Percentiles rank a stretch among this genome's conserved stretches.
Evolutionary conservation across 2,329 filamentous ascomycete species (phyloP).

Genomic region (Trichoderma asperellum): DNA sequence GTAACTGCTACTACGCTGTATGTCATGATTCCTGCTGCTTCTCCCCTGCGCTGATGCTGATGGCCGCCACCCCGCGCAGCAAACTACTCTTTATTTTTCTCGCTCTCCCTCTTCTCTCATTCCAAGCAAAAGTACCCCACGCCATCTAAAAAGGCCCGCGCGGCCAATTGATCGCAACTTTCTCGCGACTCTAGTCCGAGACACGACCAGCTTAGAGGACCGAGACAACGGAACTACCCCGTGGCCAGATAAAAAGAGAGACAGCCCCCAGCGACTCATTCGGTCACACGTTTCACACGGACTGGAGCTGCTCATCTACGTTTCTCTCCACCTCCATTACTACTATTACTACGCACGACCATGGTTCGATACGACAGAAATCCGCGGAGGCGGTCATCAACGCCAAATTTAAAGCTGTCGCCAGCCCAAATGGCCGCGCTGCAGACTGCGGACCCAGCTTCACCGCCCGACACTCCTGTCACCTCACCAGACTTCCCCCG

Average conservation of each 20-base stretch:
- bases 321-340: neutral
- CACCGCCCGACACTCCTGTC: constrained; percentile 54
- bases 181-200: constrained; percentile 25
- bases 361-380: constrained; percentile 36
- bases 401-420: constrained; percentile 47
- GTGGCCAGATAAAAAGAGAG: constrained; percentile 26
- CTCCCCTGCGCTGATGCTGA: constrained; percentile 26
- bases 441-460: constrained; percentile 47
- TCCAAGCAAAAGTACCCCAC: constrained; percentile 26
- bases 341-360: neutral
- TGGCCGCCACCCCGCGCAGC: constrained; percentile 27
- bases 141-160: constrained; percentile 16
- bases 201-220: constrained; percentile 25
- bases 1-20: neutral
- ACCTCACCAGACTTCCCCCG: constrained; percentile 43
- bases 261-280: constrained; percentile 25
- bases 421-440: constrained; percentile 36
- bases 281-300: constrained; percentile 28
- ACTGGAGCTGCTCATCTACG: constrained; percentile 15
- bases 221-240: constrained; percentile 24
- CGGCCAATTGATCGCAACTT: constrained; percentile 27
- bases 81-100: constrained; percentile 16
- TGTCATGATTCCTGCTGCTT: constrained; percentile 15
- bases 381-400: constrained; percentile 45
- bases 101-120: constrained; percentile 8